Base-by-base conservation (phyloP, 1,284 basidiomycete species). In the Irpex lacteus region DNA sequence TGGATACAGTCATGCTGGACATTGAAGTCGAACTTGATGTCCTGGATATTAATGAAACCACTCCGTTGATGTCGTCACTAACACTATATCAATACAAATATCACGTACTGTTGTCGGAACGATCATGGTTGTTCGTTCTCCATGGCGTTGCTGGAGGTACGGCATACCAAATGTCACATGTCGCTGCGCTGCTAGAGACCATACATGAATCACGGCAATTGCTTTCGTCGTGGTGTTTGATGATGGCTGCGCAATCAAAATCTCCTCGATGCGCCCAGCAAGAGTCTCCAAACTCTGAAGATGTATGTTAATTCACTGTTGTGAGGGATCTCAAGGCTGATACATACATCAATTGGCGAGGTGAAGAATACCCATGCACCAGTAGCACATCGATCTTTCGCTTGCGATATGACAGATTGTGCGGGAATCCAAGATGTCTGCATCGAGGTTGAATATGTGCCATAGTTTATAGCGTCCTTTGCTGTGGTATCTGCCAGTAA, bases 21-120 rank as follows among this genome's bases (percentile, higher is more conserved):
- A 58, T 70, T 70, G 63, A 71, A 68, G 13, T 66, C 59, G 47
- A 71, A 71, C 32, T 57, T 50, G 32, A 70, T 44, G 62, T 63
- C 49, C 68, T 69, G 60, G 36, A 8, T 15, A 38, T 52, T n/a
- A n/a, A 59, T 34, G 7, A 4, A 59, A 9, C 18, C 37, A 11
- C 50, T 7, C 18, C 34, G 3, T 58, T 36, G 6, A 11, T 54
- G 18, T 53, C 36, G 32, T 49, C 15, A 37, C 21, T 40, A 19
- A 37, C 5, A 37, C 47, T 6, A 36, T 19, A 36, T 19, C 18
- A 26, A 18, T 21, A 26, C 26, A 26, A 26, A 26, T 26, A 26
- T 26, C 26, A 26, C 67, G 18, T 26, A 69, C 68, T 55, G 61
- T 47, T 2, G 44, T 32, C 15, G 6, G n/a, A 1, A 66, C 50